Conservation (phyloP, 352 stramenopile species). For the Globisporangium megalacanthum region DNA sequence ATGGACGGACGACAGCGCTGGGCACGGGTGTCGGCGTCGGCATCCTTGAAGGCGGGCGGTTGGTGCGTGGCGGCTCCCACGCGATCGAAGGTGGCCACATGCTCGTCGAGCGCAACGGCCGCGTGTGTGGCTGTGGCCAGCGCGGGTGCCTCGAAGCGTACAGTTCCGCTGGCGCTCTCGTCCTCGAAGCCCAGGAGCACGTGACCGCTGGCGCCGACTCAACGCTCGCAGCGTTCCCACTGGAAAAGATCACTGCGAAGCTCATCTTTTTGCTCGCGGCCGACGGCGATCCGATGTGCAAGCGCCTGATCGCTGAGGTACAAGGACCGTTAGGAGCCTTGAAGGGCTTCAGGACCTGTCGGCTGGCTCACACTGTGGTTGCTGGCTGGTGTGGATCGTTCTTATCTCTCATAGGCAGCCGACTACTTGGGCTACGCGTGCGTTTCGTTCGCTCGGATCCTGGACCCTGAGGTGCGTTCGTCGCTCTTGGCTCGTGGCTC, state of each 20-base stretch:
- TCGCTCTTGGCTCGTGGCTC: not conserved
- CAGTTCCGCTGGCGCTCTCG: slow-evolving; percentile 60
- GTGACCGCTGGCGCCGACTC: slow-evolving; percentile 52
- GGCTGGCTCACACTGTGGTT: slow-evolving; percentile 1
- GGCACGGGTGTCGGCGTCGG: slow-evolving; percentile 72
- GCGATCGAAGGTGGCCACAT: slow-evolving; percentile 80
- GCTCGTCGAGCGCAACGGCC: slow-evolving; percentile 76
- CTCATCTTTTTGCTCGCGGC: slow-evolving; percentile 66
- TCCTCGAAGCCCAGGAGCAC: slow-evolving; percentile 59
- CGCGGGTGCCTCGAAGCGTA: slow-evolving; percentile 76
- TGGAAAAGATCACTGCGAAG: slow-evolving; percentile 58
- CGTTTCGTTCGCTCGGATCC: slow-evolving; percentile 67
- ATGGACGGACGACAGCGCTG: slow-evolving; percentile 40
- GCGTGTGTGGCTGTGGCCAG: slow-evolving; percentile 67
- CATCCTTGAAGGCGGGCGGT: slow-evolving; percentile 51
- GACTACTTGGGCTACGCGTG: slow-evolving; percentile 83
- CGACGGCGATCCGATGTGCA: slow-evolving; percentile 63
- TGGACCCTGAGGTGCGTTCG: slow-evolving; percentile 62
- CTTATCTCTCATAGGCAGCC: slow-evolving; percentile 30
- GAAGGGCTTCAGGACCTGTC: not conserved
- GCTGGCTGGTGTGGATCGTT: not conserved
- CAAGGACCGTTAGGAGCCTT: too few species aligned
- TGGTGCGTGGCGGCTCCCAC: slow-evolving; percentile 63
- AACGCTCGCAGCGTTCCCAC: slow-evolving; percentile 30
- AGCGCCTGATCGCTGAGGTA: slow-evolving; percentile 64